Conservation (phyloP, 2,329 filamentous ascomycete species). For the Colletotrichum coccodes region DNA sequence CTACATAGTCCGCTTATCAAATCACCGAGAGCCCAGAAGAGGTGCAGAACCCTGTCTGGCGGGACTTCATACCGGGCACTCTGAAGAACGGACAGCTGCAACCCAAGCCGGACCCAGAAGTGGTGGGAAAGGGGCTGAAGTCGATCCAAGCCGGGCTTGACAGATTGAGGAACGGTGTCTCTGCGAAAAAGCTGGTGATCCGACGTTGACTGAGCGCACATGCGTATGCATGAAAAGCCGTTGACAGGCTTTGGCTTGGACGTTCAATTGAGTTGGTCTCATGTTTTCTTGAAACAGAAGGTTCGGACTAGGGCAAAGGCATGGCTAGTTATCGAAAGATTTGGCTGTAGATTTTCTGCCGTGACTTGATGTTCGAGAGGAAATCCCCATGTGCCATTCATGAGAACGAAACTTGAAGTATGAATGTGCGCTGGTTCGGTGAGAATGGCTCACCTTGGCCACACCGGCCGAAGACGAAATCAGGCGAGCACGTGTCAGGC, state of each 20-base stretch:
- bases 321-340: neutral
- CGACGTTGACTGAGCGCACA: neutral
- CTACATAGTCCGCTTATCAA: neutral
- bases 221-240: neutral
- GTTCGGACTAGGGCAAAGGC: neutral
- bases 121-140: conserved; percentile 5
- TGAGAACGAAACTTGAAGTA: too few relatives aligned
- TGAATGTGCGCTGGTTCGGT: too few relatives aligned
- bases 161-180: neutral
- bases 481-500: neutral
- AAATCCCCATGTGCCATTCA: neutral
- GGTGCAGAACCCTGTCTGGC: neutral
- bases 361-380: too few relatives aligned
- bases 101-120: neutral
- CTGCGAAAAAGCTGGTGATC: neutral
- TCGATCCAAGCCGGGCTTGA: conserved; percentile 1
- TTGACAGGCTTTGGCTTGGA: neutral
- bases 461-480: neutral
- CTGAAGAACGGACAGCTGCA: conserved; percentile 1
- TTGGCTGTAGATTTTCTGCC: too few relatives aligned
- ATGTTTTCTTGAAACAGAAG: neutral
- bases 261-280: conserved; percentile 8
- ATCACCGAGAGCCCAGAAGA: neutral
- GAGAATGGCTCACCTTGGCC: too few relatives aligned
- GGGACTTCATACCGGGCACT: neutral